Evolutionary conservation across 257 asterid species (phyloP), one percentile per base, ranked within the genome.

Genomic region (Misopates orontium): DNA sequence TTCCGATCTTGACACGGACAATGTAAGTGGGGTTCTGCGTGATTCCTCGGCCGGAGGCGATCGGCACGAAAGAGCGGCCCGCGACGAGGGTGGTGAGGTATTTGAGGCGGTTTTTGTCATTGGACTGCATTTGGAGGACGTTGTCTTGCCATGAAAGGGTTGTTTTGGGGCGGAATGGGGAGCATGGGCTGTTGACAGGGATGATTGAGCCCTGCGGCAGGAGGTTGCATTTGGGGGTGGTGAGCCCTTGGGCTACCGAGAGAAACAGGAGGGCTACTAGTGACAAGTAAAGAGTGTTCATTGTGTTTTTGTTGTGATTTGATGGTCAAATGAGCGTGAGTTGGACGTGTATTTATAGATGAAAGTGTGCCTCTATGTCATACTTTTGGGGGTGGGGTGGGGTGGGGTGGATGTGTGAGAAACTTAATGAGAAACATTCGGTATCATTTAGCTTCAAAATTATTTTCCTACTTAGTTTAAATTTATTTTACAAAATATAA

Each of bases 21-120:
- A 92, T 71, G 74, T 89, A 92, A 59, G 91, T 82, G 21, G 95
- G 92, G 79, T 77, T 91, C 69, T 88, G 95, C 4, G 79, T 56
- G 13, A 86, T 78, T 25, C 82, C 82, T 57, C 96, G 50, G 44
- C 90, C 96, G 24, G 93, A 85, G 70, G 95, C 95, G 0, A 87
- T 66, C 0, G 98, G 96, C 4, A 81, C 88, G 48, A 79, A 47
- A 18, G 97, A 81, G 52, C 76, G 85, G 53, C 79, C 80, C 17
- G 91, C 89, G 36, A 77, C 90, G 51, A 88, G 89, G 82, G 78
- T 76, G 52, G 93, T 78, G 69, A 91, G 53, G 67, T 72, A 91
- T 2, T 59, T 85, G 24, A 84, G 79, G 71, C 98, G 69, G 50
- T 75, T 76, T 32, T 79, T 56, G 75, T 90, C 97, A 24, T 76